Evolutionary conservation across 768 basidiomycete species (phyloP), one percentile per base, ranked within the genome.

Genomic region (Suillus decipiens): DNA sequence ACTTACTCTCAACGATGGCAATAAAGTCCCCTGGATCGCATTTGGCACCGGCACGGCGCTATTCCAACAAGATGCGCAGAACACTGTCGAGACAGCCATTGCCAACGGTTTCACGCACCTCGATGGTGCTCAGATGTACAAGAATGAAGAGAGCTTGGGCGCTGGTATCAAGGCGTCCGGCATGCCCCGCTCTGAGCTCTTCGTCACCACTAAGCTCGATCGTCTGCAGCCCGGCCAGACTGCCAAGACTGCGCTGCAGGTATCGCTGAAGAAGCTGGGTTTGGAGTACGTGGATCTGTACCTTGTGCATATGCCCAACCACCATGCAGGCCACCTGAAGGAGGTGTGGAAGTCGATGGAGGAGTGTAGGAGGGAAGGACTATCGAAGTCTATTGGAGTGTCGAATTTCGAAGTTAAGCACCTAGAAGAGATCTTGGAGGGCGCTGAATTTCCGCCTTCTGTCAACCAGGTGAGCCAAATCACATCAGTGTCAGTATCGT

Each of bases 401-500:
- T 80, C 79, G 36, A 85, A 85, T 72, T 82, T 81, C 67, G 73
- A 71, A 28, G 67, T 77, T 47, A 60, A 69, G 50, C 70, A 79
- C 37, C 65, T 84, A 10, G 69, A 81, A 63, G 70, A 77, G 50
- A 68, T 84, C 22, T 63, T 80, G 22, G 73, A 76, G 45, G 74
- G 66, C 12, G 80, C 78, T 22, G 79, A 73, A 59, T 68, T 81
- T 55, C 64, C 74, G 1, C 83, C 83, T 3, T 78, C 80, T 3
- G 78, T 81, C 47, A 83, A 84, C 69, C 83, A 84, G 76, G 81
- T 80, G 24, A 22, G 61, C 33, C 5, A n/a, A n/a, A 33, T 39
- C 8, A 22, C 22, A 4, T 14, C 24, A 22, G 24, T 22, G 3
- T 15, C 12, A 37, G 28, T 36, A 11, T 41, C 39, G 17, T n/a